Evolutionary conservation across 768 basidiomycete genomes (phyloP).

Genomic region (Leccinum disarticulatum): DNA sequence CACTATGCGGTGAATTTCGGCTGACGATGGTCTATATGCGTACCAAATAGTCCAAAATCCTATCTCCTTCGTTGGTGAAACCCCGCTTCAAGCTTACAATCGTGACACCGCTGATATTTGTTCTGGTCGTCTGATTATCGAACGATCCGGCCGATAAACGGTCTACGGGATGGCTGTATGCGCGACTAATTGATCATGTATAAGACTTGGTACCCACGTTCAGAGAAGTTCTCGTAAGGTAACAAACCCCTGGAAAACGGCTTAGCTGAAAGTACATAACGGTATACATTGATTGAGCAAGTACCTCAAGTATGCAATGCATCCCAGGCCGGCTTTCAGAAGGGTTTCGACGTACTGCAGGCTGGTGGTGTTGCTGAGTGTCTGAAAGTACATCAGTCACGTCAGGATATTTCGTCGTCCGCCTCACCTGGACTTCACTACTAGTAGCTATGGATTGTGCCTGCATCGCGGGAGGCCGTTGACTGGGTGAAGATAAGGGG

Average conservation of each 20-base stretch:
- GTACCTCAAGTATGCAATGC: constrained; percentile 75
- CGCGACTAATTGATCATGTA: background rate
- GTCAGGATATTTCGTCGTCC: background rate
- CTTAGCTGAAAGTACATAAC: constrained; percentile 5
- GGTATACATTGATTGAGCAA: background rate
- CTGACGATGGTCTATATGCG: constrained; percentile 25
- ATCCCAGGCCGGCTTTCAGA: constrained; percentile 69
- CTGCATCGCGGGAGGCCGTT: constrained; percentile 21
- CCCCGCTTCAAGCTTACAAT: constrained; percentile 76
- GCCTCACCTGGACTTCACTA: constrained; percentile 27
- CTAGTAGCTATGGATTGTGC: constrained; percentile 18
- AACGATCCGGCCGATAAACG: constrained; percentile 38
- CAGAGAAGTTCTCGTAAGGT: constrained; percentile 76
- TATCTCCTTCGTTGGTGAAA: constrained; percentile 81
- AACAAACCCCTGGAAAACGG: constrained; percentile 57
- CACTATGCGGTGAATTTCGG: constrained; percentile 12
- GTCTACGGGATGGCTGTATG: constrained; percentile 12
- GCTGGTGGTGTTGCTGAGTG: constrained; percentile 59
- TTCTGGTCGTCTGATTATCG: constrained; percentile 34
- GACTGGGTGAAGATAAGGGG: background rate
- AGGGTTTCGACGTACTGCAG: constrained; percentile 71
- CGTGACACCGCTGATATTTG: constrained; percentile 61
- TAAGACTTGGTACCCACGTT: constrained; percentile 41
- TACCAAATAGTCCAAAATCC: constrained; percentile 78
- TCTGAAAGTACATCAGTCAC: constrained; percentile 30